Evolutionary conservation across 2,329 filamentous ascomycete species (phyloP), one percentile per base, ranked within the genome.

Genomic region (Stenocarpella maydis): DNA sequence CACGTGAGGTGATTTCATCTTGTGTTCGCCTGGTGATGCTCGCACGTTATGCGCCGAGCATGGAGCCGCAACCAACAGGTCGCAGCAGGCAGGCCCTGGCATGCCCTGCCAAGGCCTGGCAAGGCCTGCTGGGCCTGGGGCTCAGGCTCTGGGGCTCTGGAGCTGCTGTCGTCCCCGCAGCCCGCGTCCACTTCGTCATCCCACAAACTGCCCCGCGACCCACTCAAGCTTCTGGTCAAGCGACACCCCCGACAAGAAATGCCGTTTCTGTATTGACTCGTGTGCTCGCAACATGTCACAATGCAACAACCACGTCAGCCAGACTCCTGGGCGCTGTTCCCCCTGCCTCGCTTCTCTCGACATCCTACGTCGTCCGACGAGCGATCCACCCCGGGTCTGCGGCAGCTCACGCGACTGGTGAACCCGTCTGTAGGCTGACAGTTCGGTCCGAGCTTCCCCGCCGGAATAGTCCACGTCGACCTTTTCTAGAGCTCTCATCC

Each of bases 11-110:
- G 68, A 70, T 54, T 52, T 37, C 47, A 61, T 63, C 28, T 43
- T 45, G 37, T 64, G 47, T 64, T 54, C 41, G 41, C 52, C 68
- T 68, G 58, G 69, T 68, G 65, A 68, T 54, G n/a, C 43, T 49
- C 47, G 39, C 26, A 50, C 60, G 49, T 65, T 58, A n/a, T 41
- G 68, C 61, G 69, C 58, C 69, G 69, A 68, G 43, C 39, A 39
- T 58, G 21, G 65, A 68, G 65, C 69, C 69, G 55, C 31, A 47
- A 17, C 50, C 8, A 31, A 8, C n/a, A 15, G 4, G 21, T 8
- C 31, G 31, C n/a, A n/a, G n/a, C n/a, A 8, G 31, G 31, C 31
- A 31, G 8, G 31, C 31, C 8, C 31, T 31, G 31, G 31, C 31
- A 31, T 31, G 8, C 31, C 31, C 8, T n/a, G n/a, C n/a, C n/a